phyloP scores from a whole-genome alignment of 306 rosid genomes.

The Sicyos baderoa region DNA sequence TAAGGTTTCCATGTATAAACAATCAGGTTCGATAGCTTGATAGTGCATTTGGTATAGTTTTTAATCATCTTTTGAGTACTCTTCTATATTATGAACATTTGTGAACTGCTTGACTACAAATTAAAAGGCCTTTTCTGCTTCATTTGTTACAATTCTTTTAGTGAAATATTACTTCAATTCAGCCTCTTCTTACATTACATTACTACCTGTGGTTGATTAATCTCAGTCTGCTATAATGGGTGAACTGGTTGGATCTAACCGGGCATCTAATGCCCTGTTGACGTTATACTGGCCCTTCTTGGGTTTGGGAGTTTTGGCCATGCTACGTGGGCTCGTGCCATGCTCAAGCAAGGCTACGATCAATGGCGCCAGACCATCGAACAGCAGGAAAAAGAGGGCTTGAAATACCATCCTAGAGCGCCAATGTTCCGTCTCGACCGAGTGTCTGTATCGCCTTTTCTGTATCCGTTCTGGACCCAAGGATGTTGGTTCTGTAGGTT shows the following conservation, averaged over 20 bases:
- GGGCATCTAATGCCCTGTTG: slow-evolving; percentile 54
- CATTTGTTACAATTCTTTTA: not conserved
- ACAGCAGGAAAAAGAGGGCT: slow-evolving; percentile 48
- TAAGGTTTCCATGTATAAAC: no score
- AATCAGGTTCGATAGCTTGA: not conserved
- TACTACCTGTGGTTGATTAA: slow-evolving; percentile 9
- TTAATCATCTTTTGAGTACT: not conserved
- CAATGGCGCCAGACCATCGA: slow-evolving; percentile 27
- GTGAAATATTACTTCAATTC: not conserved
- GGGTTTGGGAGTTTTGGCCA: slow-evolving; percentile 49
- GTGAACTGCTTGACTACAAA: not conserved
- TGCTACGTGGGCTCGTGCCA: slow-evolving; percentile 46
- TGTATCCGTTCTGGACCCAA: not conserved
- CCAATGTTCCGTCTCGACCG: not conserved
- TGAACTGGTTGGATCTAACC: slow-evolving; percentile 43
- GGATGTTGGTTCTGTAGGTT: not conserved
- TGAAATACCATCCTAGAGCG: slow-evolving; percentile 19
- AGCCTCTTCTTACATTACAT: not conserved
- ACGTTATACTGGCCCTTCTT: slow-evolving; percentile 43
- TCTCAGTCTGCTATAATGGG: slow-evolving; percentile 54
- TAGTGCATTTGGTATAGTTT: not conserved
- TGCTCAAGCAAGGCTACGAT: slow-evolving; percentile 27
- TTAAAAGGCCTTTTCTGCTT: slow-evolving; percentile 2
- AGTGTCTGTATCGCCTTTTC: not conserved
- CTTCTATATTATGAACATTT: not conserved